Conservation (phyloP, 2,329 filamentous ascomycete species). For the Coniochaeta prunicola region DNA sequence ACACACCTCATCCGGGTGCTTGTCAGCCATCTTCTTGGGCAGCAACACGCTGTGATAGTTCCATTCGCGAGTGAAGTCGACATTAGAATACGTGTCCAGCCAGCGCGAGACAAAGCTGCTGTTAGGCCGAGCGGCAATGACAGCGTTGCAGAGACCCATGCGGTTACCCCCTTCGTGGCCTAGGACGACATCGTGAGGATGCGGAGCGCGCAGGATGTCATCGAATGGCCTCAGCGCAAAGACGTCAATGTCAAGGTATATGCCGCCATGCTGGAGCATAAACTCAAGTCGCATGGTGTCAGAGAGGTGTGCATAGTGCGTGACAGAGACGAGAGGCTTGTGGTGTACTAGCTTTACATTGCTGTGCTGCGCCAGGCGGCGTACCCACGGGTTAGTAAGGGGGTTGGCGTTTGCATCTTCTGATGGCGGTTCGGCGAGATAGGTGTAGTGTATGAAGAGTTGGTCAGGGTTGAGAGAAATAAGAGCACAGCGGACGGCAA, state of each 20-base stretch:
- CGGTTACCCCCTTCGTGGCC: conserved; percentile 28
- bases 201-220: conserved; percentile 9
- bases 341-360: conserved; percentile 19
- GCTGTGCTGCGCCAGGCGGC: conserved; percentile 23
- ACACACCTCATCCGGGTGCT: conserved; percentile 22
- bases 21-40: conserved; percentile 11
- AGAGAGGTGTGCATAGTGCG: conserved; percentile 16
- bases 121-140: conserved; percentile 27
- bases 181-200: conserved; percentile 16
- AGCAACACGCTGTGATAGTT: conserved; percentile 29
- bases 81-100: conserved; percentile 23
- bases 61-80: conserved; percentile 25
- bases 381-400: conserved; percentile 27
- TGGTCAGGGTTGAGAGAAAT: conserved; percentile 26
- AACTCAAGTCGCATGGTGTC: conserved; percentile 19
- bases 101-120: conserved; percentile 26
- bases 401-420: conserved; percentile 21
- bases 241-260: conserved; percentile 22
- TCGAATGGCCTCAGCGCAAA: conserved; percentile 15
- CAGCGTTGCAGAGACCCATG: conserved; percentile 28
- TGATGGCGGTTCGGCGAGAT: conserved; percentile 24
- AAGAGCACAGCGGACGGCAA: conserved; percentile 27
- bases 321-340: conserved; percentile 18
- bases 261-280: conserved; percentile 15
- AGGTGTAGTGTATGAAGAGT: conserved; percentile 29